These are phyloP conservation scores for Rhynchosporium secalis DNA, from an alignment of 2,329 filamentous ascomycete species.

Conservation along the genomic window DNA sequence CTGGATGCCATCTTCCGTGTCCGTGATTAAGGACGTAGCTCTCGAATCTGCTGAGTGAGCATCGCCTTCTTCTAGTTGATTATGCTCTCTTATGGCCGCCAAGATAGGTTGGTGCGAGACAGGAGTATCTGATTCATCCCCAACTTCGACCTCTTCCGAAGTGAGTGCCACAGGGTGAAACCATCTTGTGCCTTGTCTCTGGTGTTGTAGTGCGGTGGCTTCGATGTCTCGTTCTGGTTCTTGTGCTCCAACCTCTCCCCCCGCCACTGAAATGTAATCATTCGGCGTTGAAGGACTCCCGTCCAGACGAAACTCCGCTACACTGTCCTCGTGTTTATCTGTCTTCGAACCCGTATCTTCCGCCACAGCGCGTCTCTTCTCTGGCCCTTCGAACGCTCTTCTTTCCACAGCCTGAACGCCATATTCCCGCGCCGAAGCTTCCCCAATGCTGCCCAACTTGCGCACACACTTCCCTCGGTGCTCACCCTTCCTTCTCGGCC, in stretches of 20 bases:
- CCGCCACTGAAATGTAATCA: not conserved
- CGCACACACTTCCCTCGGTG: not conserved
- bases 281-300: no score
- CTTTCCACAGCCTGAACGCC: constrained; percentile 12
- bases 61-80: not conserved
- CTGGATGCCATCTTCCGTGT: not conserved
- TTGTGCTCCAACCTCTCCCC: not conserved
- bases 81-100: no score
- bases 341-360: not conserved
- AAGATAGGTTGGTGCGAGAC: no score
- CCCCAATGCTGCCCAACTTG: not conserved
- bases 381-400: not conserved
- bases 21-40: not conserved
- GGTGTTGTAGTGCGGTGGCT: not conserved
- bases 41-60: not conserved
- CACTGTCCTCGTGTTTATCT: not conserved
- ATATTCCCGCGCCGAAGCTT: constrained; percentile 9
- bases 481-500: constrained; percentile 32
- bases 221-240: not conserved
- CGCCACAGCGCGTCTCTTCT: not conserved
- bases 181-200: not conserved
- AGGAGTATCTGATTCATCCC: not conserved
- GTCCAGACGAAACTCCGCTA: not conserved
- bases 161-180: not conserved
- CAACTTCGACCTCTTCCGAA: not conserved